Evolutionary conservation across 768 basidiomycete species (phyloP).

Genomic region (Xanthoconium purpureum): DNA sequence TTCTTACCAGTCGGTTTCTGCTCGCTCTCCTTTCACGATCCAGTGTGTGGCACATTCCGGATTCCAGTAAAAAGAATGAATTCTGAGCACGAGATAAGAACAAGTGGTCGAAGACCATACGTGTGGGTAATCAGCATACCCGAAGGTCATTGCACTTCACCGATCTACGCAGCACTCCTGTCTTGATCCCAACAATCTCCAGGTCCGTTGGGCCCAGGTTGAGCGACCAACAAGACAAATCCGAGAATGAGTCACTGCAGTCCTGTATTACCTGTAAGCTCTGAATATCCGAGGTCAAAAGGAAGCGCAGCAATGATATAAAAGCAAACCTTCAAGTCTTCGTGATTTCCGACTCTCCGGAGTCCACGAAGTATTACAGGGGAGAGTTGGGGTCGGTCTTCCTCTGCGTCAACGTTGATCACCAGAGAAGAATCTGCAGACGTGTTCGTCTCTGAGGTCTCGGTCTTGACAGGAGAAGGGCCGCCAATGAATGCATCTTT

Average conservation of each 20-base stretch:
- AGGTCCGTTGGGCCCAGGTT: not conserved
- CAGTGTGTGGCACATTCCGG: no score
- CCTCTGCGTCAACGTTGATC: slow-evolving; percentile 2
- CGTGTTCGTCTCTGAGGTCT: not conserved
- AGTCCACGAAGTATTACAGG: not conserved
- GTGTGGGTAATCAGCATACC: not conserved
- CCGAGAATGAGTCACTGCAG: not conserved
- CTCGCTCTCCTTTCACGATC: not conserved
- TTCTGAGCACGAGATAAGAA: not conserved
- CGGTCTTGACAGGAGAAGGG: slow-evolving; percentile 4
- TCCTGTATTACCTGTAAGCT: not conserved
- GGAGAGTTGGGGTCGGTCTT: not conserved
- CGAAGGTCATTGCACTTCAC: slow-evolving; percentile 10
- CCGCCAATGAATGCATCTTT: not conserved
- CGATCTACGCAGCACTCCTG: slow-evolving; percentile 2
- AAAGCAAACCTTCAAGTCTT: not conserved
- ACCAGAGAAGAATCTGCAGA: no score
- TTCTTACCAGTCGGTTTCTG: not conserved
- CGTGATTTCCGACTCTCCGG: slow-evolving; percentile 2
- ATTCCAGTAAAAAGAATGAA: slow-evolving; percentile 2
- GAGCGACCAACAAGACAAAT: slow-evolving; percentile 1
- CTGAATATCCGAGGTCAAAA: not conserved
- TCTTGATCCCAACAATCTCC: no score
- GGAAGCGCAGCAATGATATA: not conserved
- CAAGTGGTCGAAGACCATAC: not conserved